Conservation (phyloP, 192 early-diverging fungal species). For the Oehlia diaphana region DNA sequence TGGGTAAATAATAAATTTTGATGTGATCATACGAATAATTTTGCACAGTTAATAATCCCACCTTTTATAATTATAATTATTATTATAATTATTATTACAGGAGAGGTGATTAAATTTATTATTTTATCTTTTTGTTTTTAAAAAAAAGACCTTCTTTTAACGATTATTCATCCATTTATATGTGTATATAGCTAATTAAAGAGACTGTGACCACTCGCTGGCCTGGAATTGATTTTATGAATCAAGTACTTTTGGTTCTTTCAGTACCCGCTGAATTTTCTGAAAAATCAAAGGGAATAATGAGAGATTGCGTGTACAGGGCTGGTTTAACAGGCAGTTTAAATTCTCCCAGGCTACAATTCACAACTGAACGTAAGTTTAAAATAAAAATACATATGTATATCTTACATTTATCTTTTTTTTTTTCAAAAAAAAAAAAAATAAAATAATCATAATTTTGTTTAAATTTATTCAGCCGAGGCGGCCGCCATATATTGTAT, state of each 20-base stretch:
- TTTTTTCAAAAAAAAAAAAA: not conserved
- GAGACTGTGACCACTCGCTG: not conserved
- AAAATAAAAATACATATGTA: too few species aligned
- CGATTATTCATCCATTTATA: too few species aligned
- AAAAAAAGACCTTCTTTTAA: too few species aligned
- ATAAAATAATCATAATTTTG: not conserved
- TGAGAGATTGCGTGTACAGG: constrained; percentile 52
- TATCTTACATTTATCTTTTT: too few species aligned
- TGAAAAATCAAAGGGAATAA: constrained; percentile 51
- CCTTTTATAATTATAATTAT: too few species aligned
- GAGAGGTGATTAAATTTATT: too few species aligned
- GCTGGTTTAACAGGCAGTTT: constrained; percentile 37
- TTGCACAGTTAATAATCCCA: not conserved
- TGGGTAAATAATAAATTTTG: not conserved
- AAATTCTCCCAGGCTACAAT: too few species aligned
- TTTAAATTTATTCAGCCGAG: constrained; percentile 2
- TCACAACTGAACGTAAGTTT: too few species aligned
- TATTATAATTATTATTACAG: too few species aligned
- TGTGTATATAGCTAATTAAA: constrained; percentile 5
- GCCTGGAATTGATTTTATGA: constrained; percentile 8
- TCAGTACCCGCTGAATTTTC: constrained; percentile 59
- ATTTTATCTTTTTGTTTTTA: not conserved
- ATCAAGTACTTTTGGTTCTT: constrained; percentile 15
- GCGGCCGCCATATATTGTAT: constrained; percentile 23
- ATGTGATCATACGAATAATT: not conserved